Evolutionary conservation across 2,329 filamentous ascomycete genomes (phyloP), one percentile per base, ranked within the genome.

Genomic region (Penicillium sp.): DNA sequence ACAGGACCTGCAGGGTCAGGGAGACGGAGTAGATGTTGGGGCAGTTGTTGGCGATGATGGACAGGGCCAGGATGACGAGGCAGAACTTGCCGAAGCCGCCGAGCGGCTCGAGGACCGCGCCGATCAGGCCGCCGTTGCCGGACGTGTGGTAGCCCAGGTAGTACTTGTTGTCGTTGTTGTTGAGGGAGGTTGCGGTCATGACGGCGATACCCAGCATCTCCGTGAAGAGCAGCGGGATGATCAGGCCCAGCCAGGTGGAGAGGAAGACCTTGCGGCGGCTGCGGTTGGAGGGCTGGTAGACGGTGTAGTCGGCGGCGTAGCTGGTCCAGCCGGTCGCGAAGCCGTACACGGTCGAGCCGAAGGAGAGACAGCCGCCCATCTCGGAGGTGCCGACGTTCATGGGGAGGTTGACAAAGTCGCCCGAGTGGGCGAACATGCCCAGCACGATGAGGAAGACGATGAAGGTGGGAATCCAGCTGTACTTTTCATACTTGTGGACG

Each of bases 301-400:
- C 89, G 22, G 89, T 91, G 74, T 92, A 94, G 71, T 94, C 90
- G 8, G 89, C 88, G 0, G 90, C 89, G 60, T 88, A 90, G 6
- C 84, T 84, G 1, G 88, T 86, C 90, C 91, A 95, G 57, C 90
- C 85, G 1, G 89, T 88, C 17, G 87, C 83, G 70, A 90, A 88
- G 41, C 88, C 85, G 73, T 86, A 88, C 37, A 92, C 80, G 17
- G 88, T 83, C 12, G 87, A 82, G 47, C 86, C 83, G 69, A 90
- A 90, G 58, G 86, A 87, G 48, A 95, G 80, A 42, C 88, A 75
- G 57, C 79, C 71, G 58, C 88, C 84, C 57, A 88, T 76, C 69
- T 91, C 88, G 0, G 81, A 76, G 1, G 71, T 81, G 6, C 89
- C 89, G 1, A 78, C 75, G 8, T 75, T 76, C 80, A 88, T 86